phyloP scores from a whole-genome alignment of 176 grass and related monocot genomes.

The Triticum aestivum region IWGSC_CS_RefSeq_v2.1 NC_057814.1:502725633-502726132 shows the following conservation, averaged over 20 bases:
- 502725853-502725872: constrained; percentile 63
- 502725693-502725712: no score
- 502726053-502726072: constrained; percentile 74
- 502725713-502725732: neutral
- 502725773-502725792: neutral
- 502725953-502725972: constrained; percentile 4
- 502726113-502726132: constrained; percentile 77
- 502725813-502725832: neutral
- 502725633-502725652: no score
- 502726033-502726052: constrained; percentile 63
- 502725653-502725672: no score
- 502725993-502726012: constrained; percentile 1
- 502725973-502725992: neutral
- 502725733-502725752: neutral
- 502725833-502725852: constrained; percentile 40
- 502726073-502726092: constrained; percentile 69
- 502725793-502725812: neutral
- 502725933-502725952: constrained; percentile 20
- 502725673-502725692: no score
- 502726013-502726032: constrained; percentile 15
- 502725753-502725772: neutral
- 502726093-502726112: constrained; percentile 74
- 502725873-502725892: constrained; percentile 59
- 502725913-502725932: constrained; percentile 49
- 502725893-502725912: constrained; percentile 63